A percentile compares a stretch with the other conserved stretches of the same genome.
Evolutionary conservation across 2,329 filamentous ascomycete genomes (phyloP).

Genomic region (Alternaria conjuncta): DNA sequence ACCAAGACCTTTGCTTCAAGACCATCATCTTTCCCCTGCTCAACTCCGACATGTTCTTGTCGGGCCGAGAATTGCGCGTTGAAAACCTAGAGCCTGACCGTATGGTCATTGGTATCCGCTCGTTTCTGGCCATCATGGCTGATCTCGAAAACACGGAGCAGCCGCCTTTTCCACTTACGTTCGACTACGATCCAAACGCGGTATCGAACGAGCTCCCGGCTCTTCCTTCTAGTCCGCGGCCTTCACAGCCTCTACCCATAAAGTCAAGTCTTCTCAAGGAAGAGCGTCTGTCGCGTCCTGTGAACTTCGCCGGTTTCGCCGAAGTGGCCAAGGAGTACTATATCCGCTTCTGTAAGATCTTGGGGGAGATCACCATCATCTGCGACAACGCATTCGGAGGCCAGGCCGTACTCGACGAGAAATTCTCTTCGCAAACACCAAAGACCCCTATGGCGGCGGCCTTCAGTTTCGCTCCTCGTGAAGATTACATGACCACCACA

Average conservation of each 20-base stretch:
- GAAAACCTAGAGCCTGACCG: conserved; percentile 95
- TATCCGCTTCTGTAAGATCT: conserved; percentile 87
- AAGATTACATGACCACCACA: conserved; percentile 73
- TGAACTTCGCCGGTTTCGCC: conserved; percentile 67
- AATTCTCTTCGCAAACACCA: conserved; percentile 83
- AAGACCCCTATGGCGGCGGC: conserved; percentile 96
- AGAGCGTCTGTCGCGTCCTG: conserved; percentile 70
- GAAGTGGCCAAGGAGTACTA: conserved; percentile 87
- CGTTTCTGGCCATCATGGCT: conserved; percentile 90
- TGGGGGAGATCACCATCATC: conserved; percentile 94
- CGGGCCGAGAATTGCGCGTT: conserved; percentile 78
- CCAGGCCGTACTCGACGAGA: conserved; percentile 93
- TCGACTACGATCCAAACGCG: conserved; percentile 54
- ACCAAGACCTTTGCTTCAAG: conserved; percentile 91
- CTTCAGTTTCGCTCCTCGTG: conserved; percentile 85
- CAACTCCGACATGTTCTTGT: conserved; percentile 86
- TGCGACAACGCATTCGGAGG: conserved; percentile 98
- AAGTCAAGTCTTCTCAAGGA: conserved; percentile 57
- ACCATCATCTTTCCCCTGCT: conserved; percentile 94
- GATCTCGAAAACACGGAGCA: conserved; percentile 87
- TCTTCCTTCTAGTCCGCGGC: conserved; percentile 43
- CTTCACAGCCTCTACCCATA: conserved; percentile 39
- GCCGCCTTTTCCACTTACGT: conserved; percentile 82
- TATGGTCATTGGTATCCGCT: conserved; percentile 95
- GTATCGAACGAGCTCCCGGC: conserved; percentile 46